Evolutionary conservation across 2,329 filamentous ascomycete species (phyloP).

Genomic region (Aspergillus terreus): DNA sequence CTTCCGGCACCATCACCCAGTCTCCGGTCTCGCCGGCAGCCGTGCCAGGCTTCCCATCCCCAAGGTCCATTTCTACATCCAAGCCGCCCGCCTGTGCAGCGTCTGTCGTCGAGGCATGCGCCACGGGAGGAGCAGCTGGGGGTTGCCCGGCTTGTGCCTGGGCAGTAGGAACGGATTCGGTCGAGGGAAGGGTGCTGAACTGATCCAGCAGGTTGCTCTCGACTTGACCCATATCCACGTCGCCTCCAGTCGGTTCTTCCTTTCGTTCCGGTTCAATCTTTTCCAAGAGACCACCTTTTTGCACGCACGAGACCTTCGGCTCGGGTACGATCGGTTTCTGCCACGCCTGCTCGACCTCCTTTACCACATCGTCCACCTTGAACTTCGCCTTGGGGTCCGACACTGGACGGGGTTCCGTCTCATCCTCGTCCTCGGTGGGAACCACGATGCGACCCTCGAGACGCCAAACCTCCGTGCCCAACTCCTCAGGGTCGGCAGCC

Average conservation of each 20-base stretch:
- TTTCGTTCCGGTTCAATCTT: slow-evolving; percentile 35
- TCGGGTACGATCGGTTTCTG: slow-evolving; percentile 64
- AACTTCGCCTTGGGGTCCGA: slow-evolving; percentile 39
- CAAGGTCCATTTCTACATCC: slow-evolving; percentile 53
- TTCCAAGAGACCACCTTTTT: slow-evolving; percentile 73
- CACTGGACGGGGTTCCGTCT: slow-evolving; percentile 33
- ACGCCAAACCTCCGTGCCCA: slow-evolving; percentile 59
- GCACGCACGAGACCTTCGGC: slow-evolving; percentile 64
- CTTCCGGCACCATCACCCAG: slow-evolving; percentile 72
- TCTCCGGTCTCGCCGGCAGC: slow-evolving; percentile 56
- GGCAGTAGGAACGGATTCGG: slow-evolving; percentile 30
- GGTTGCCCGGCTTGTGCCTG: slow-evolving; percentile 39
- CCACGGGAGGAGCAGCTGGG: neutral
- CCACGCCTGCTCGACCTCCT: slow-evolving; percentile 68
- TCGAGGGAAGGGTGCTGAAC: slow-evolving; percentile 24
- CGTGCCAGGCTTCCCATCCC: slow-evolving; percentile 35
- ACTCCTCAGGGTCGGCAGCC: slow-evolving; percentile 52
- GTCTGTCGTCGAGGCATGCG: slow-evolving; percentile 17
- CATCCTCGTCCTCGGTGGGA: slow-evolving; percentile 28
- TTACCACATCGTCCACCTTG: slow-evolving; percentile 66
- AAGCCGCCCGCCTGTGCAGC: slow-evolving; percentile 4
- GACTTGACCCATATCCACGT: slow-evolving; percentile 33
- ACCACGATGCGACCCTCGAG: slow-evolving; percentile 53
- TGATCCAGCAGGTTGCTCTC: slow-evolving; percentile 32
- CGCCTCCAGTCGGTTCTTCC: slow-evolving; percentile 19